Evolutionary conservation across 2,329 filamentous ascomycete species (phyloP).

Genomic region (Apiospora hydei): DNA sequence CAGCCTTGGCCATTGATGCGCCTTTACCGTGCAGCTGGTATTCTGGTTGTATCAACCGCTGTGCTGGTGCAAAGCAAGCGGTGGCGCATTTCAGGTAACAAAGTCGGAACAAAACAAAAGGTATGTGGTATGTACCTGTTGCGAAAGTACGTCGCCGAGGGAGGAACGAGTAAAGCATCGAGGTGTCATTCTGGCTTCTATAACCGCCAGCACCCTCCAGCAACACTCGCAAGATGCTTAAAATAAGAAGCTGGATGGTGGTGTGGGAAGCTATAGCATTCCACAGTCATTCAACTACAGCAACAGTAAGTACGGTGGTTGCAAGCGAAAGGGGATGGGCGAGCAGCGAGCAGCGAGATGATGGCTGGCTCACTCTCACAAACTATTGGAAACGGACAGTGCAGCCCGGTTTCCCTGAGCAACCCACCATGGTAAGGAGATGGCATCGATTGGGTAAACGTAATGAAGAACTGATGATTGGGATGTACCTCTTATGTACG

Average conservation of each 20-base stretch:
- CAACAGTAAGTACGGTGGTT: not conserved
- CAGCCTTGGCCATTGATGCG: not conserved
- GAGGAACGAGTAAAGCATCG: not conserved
- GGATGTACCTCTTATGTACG: constrained; percentile 7
- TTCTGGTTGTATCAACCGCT: not conserved
- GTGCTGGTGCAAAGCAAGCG: not conserved
- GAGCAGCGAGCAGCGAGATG: not conserved
- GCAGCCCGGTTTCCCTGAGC: constrained; percentile 6
- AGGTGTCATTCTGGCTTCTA: not conserved
- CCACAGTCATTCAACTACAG: not conserved
- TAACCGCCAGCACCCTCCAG: not conserved
- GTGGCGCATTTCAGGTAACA: constrained; percentile 4
- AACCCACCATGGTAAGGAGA: not conserved
- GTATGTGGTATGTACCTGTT: not conserved
- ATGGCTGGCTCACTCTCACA: not conserved
- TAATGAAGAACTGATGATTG: not conserved
- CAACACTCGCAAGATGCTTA: not conserved
- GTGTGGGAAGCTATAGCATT: constrained; percentile 10
- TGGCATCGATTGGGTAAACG: not conserved
- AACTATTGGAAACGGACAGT: constrained; percentile 1
- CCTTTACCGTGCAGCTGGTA: not conserved
- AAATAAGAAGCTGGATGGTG: not conserved
- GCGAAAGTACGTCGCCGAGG: not conserved
- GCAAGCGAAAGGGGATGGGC: not conserved
- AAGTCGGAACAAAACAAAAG: not conserved